These are phyloP conservation scores for Leccinum subtestaceum DNA, from an alignment of 768 basidiomycete species.

Conservation along the genomic window DNA sequence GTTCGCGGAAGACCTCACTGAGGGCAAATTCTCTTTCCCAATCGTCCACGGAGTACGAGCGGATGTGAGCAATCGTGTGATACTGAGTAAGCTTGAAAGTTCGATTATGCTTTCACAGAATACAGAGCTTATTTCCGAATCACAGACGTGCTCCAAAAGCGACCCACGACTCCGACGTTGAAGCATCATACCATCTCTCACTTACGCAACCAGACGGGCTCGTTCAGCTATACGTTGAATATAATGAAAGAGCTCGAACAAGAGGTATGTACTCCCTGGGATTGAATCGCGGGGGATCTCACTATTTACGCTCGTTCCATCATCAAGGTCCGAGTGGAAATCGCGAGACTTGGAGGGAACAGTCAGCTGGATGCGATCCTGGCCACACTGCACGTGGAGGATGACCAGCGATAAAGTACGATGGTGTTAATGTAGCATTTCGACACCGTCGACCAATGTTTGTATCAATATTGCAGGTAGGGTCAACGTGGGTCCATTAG, in stretches of 20 bases:
- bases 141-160: conserved; percentile 87
- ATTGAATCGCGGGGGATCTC: not conserved
- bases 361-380: conserved; percentile 54
- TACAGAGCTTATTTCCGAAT: not conserved
- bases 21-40: conserved; percentile 81
- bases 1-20: conserved; percentile 73
- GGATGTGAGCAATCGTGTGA: conserved; percentile 70
- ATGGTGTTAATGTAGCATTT: not conserved
- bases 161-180: conserved; percentile 78
- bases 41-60: conserved; percentile 79
- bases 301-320: not conserved
- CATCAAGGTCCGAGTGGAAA: conserved; percentile 53
- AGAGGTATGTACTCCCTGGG: conserved; percentile 38
- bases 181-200: conserved; percentile 83
- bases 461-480: not conserved
- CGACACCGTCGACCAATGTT: not conserved
- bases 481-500: not conserved
- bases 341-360: conserved; percentile 78
- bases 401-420: conserved; percentile 4
- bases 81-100: conserved; percentile 65
- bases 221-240: conserved; percentile 79
- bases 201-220: conserved; percentile 68
- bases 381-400: conserved; percentile 47
- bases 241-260: conserved; percentile 66
- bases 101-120: not conserved